Conservation (phyloP, 2,329 filamentous ascomycete genomes). For the Penicillium sp. region DNA sequence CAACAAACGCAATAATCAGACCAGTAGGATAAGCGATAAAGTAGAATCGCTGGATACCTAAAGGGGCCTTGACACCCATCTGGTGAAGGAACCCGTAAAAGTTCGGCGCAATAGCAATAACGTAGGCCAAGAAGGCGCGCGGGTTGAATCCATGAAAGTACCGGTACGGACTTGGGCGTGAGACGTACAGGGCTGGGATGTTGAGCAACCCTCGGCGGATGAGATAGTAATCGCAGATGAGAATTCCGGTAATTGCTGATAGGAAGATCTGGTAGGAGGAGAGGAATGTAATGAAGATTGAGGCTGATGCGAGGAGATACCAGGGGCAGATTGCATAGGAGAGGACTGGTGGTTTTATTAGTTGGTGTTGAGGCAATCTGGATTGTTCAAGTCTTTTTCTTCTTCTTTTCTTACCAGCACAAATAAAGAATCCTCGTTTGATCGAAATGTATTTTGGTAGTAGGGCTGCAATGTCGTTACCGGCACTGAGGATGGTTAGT, state of each 20-base stretch:
- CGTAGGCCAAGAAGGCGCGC: conserved; percentile 34
- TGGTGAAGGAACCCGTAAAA: conserved; percentile 45
- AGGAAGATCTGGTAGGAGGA: conserved; percentile 43
- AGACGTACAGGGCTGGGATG: conserved; percentile 38
- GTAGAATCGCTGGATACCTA: conserved; percentile 47
- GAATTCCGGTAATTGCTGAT: conserved; percentile 42
- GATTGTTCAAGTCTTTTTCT: background rate
- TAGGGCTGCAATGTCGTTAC: conserved; percentile 40
- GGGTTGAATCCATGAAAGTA: conserved; percentile 39
- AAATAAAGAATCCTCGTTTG: conserved; percentile 42
- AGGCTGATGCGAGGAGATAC: conserved; percentile 37
- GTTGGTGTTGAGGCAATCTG: too few relatives aligned
- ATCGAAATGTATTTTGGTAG: conserved; percentile 43
- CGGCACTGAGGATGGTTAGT: conserved; percentile 24
- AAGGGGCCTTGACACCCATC: conserved; percentile 39
- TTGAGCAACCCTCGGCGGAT: conserved; percentile 37
- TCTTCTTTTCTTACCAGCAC: conserved; percentile 17
- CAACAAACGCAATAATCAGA: conserved; percentile 33
- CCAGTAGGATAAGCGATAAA: conserved; percentile 57
- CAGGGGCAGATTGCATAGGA: conserved; percentile 40
- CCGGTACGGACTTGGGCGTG: conserved; percentile 31
- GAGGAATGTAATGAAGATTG: conserved; percentile 43
- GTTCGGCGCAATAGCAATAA: conserved; percentile 41
- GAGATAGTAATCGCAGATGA: conserved; percentile 46
- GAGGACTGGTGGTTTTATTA: conserved; percentile 16